phyloP scores from a whole-genome alignment of 1,284 basidiomycete species.

The Wolfiporia cocos region DNA sequence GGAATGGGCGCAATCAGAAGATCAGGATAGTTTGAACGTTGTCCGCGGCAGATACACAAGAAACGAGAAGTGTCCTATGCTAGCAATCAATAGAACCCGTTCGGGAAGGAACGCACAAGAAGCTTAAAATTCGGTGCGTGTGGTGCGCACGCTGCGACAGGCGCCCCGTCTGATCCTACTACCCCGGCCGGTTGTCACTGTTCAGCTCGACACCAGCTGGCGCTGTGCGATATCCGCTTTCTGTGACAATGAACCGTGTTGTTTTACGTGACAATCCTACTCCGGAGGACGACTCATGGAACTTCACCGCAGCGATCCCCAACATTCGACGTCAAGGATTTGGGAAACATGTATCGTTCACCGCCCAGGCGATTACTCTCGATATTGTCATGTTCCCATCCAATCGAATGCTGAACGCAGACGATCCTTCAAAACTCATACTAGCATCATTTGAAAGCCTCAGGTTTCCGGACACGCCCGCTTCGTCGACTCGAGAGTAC shows the following conservation, averaged over 20 bases:
- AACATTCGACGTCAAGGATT: constrained; percentile 10
- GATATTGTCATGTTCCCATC: constrained; percentile 42
- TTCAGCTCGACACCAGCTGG: too few species aligned
- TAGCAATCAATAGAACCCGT: too few species aligned
- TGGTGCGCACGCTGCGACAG: too few species aligned
- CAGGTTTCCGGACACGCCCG: constrained; percentile 42
- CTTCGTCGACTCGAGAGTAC: constrained; percentile 46
- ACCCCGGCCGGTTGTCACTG: too few species aligned
- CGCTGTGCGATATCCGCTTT: too few species aligned
- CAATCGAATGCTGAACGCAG: constrained; percentile 51
- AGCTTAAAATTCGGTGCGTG: too few species aligned
- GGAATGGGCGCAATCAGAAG: too few species aligned
- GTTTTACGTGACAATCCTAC: constrained; percentile 36
- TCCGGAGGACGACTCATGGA: constrained; percentile 46
- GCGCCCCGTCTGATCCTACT: too few species aligned
- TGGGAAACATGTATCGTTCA: constrained; percentile 49
- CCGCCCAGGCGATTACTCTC: constrained; percentile 40
- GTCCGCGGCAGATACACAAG: too few species aligned
- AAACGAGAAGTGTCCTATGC: too few species aligned
- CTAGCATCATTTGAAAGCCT: constrained; percentile 47
- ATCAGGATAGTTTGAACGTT: too few species aligned
- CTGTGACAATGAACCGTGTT: constrained; percentile 31
- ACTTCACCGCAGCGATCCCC: constrained; percentile 34
- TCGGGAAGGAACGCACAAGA: too few species aligned
- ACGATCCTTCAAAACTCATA: constrained; percentile 50